Conservation (phyloP, 2,329 filamentous ascomycete species). For the Plectosphaerella cucumerina region DNA sequence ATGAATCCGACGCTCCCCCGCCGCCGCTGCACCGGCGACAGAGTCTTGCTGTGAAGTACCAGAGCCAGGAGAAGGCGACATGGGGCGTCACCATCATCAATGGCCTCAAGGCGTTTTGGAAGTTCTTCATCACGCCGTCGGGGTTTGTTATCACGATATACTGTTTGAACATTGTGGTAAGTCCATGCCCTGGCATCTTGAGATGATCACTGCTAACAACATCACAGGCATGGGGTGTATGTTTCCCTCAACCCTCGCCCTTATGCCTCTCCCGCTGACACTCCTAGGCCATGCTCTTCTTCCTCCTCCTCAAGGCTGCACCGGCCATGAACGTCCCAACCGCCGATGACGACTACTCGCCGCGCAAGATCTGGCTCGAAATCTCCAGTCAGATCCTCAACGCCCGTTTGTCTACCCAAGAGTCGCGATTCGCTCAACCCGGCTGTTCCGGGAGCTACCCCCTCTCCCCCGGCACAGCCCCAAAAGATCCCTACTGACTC, state of each 20-base stretch:
- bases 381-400: constrained; percentile 37
- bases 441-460: too few species aligned
- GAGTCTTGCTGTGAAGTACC: constrained; percentile 15
- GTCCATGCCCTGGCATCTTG: too few species aligned
- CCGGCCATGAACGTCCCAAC: constrained; percentile 14
- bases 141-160: constrained; percentile 24
- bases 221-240: constrained; percentile 18
- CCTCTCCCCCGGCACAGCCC: too few species aligned
- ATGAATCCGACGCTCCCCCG: background rate
- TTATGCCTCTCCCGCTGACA: constrained; percentile 3
- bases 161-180: constrained; percentile 22
- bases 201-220: background rate
- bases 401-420: too few species aligned
- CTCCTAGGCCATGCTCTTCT: constrained; percentile 22
- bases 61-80: constrained; percentile 15
- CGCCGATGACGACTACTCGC: constrained; percentile 12
- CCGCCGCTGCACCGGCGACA: constrained; percentile 12
- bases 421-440: too few species aligned
- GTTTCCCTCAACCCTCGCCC: constrained; percentile 5
- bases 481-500: too few species aligned
- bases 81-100: constrained; percentile 18
- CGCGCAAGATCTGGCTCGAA: constrained; percentile 14
- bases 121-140: constrained; percentile 20
- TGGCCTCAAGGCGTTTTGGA: constrained; percentile 21
- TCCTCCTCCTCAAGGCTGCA: constrained; percentile 19